Base-by-base conservation (phyloP, 208 protist genomes). In the Giardia muris region DNA sequence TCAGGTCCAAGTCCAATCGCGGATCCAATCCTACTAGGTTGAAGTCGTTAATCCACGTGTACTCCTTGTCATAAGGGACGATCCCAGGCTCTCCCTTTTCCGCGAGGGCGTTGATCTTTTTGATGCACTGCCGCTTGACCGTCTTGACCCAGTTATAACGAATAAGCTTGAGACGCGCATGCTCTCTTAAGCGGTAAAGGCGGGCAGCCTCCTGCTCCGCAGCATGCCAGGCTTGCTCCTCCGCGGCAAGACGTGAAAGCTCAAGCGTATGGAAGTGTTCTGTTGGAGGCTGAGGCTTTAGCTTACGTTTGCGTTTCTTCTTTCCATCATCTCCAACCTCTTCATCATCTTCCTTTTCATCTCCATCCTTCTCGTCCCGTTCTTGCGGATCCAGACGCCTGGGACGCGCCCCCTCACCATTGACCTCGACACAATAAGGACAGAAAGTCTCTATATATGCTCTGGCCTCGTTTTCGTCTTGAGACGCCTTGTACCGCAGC, bases 1-100 rank as follows among this genome's bases (percentile, higher is more conserved):
- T 47, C 46, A 47, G 4, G 1, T 3, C 2, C 1, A 90, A n/a
- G 48, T 90, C 87, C n/a, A 90, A 2, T 4, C 4, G 2, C 43
- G 87, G 87, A 47, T 90, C 44, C 2, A 90, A 47, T 30, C 87
- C 87, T 2, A 47, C 10, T 1, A 90, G 44, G n/a, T 90, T 90
- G n/a, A 47, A 90, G 44, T 90, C 45, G 4, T 90, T 46, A 48
- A 90, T 47, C 87, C 87, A 90, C 42, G n/a, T 90, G n/a, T 47
- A 90, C 45, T 47, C n/a, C n/a, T 44, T 46, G 45, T 90, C 87
- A 47, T 89, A 89, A 46, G 4, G 22, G 42, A 44, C 86, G 3
- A 46, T 44, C 4, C 86, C 86, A 43, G 43, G 45, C 44, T 90
- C 44, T 2, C 45, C 87, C 45, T 90, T 47, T n/a, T 90, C 87